Conservation (phyloP, 2,329 filamentous ascomycete species). For the Botryotinia calthae region DNA sequence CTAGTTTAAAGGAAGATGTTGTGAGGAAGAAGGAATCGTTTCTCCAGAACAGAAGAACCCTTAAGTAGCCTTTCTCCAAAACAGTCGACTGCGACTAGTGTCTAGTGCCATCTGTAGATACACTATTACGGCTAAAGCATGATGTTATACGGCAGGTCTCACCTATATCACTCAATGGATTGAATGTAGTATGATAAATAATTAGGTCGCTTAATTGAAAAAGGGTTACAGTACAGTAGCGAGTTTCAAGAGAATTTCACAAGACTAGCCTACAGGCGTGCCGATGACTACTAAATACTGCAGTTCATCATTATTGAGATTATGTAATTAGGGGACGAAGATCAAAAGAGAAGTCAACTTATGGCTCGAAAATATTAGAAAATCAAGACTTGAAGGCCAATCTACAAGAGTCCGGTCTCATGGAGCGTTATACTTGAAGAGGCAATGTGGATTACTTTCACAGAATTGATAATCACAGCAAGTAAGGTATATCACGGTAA, state of each 20-base stretch:
- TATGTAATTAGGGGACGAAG: background rate
- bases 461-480: no score
- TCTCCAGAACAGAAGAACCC: background rate
- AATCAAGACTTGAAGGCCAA: background rate
- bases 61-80: background rate
- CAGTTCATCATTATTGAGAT: background rate
- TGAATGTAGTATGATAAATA: background rate
- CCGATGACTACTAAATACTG: background rate
- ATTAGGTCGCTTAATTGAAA: background rate
- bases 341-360: background rate
- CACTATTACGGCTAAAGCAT: background rate
- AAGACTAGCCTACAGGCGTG: background rate
- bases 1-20: background rate
- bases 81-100: background rate
- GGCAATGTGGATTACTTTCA: background rate
- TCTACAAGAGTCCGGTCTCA: background rate
- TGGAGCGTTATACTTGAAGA: background rate
- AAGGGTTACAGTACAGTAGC: background rate
- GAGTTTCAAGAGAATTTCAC: background rate
- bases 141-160: background rate
- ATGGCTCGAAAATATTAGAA: background rate
- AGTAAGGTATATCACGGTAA: fast-evolving
- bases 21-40: background rate
- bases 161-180: no score
- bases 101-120: background rate